Conservation (phyloP, 306 rosid genomes). For the Malus sylvestris region DNA sequence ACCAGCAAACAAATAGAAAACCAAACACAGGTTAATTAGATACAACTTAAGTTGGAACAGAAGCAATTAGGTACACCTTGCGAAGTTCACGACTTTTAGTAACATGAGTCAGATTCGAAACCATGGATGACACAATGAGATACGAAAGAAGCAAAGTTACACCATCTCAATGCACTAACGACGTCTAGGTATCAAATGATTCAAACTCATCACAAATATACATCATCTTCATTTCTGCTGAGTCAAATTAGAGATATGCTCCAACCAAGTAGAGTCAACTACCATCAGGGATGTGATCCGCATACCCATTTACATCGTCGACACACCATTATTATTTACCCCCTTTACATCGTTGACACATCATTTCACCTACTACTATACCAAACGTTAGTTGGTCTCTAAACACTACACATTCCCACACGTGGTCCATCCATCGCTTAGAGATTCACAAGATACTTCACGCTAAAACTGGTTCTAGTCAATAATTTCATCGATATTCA, state of each 20-base stretch:
- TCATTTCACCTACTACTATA: no score
- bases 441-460: conserved; percentile 1
- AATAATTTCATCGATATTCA: background rate
- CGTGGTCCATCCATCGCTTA: conserved; percentile 30
- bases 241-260: no score
- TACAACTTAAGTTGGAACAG: background rate
- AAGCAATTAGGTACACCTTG: background rate
- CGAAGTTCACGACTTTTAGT: background rate
- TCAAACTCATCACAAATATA: no score
- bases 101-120: background rate
- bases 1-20: background rate
- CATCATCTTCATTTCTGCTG: background rate
- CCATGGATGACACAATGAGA: background rate
- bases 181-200: no score
- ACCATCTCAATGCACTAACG: no score
- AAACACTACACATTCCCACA: conserved; percentile 1
- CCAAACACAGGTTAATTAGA: background rate
- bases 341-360: no score
- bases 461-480: background rate
- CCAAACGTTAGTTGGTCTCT: background rate
- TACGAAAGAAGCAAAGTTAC: background rate
- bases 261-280: no score
- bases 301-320: no score
- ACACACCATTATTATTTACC: no score
- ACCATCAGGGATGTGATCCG: no score